A percentile compares a stretch with the other conserved stretches of the same genome.
These are phyloP conservation scores for Rhizopus stolonifer DNA, from an alignment of 371 early-diverging fungal genomes.

Conservation along the genomic window DNA sequence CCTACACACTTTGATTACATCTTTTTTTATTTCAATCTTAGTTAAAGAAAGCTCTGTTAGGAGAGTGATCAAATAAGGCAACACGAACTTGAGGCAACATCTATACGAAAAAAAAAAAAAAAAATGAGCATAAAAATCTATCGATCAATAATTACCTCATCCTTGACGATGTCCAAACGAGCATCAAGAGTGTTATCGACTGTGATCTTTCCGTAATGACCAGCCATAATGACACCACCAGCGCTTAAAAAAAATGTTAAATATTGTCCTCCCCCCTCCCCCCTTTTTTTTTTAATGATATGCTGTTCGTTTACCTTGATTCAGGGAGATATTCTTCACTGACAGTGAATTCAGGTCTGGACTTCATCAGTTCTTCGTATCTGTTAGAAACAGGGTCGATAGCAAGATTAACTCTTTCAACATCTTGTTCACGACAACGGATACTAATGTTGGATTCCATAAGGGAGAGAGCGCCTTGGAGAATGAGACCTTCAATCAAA, in stretches of 20 bases:
- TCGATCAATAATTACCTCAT: constrained; percentile 29
- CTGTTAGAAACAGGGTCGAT: constrained; percentile 55
- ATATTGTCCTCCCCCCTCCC: background rate
- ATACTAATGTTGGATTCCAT: constrained; percentile 79
- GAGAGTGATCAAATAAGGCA: constrained; percentile 86
- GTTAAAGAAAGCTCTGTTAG: constrained; percentile 89
- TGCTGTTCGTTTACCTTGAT: constrained; percentile 46
- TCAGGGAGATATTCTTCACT: constrained; percentile 57
- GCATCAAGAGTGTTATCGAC: constrained; percentile 89
- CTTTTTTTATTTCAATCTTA: constrained; percentile 36
- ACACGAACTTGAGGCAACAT: constrained; percentile 92
- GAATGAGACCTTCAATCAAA: constrained; percentile 68
- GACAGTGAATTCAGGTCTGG: constrained; percentile 50
- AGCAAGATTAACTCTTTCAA: constrained; percentile 59
- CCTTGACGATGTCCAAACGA: constrained; percentile 79
- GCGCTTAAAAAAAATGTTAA: constrained; percentile 58
- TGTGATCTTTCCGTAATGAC: constrained; percentile 76
- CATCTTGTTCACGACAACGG: constrained; percentile 75
- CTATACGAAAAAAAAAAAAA: no score
- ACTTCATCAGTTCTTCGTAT: constrained; percentile 63
- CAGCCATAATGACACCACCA: constrained; percentile 86
- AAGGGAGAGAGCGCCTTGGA: constrained; percentile 83
- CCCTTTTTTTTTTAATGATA: background rate
- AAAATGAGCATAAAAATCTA: no score
- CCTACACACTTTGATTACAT: background rate